Evolutionary conservation across 257 asterid species (phyloP).

Genomic region (Rhazya stricta): DNA sequence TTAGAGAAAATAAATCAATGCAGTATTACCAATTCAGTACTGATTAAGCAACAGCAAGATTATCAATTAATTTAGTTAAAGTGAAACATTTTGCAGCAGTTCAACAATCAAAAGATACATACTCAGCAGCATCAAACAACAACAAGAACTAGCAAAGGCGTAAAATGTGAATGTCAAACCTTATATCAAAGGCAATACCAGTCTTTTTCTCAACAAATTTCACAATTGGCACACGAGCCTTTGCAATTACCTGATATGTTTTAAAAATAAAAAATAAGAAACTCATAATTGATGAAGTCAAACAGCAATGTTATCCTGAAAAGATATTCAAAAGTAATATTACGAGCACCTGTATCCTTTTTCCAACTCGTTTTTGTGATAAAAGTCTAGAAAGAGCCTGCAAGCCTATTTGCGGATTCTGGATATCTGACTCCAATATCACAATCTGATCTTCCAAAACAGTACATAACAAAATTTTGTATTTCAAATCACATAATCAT

Average conservation of each 20-base stretch:
- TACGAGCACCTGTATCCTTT: constrained; percentile 72
- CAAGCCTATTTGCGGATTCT: constrained; percentile 72
- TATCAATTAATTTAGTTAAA: not conserved
- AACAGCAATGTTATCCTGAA: constrained; percentile 13
- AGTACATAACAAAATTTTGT: not conserved
- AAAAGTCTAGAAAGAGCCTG: constrained; percentile 88
- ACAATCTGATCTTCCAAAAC: constrained; percentile 53
- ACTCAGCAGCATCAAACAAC: not conserved
- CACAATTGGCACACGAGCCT: constrained; percentile 92
- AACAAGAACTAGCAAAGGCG: not conserved
- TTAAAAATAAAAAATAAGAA: constrained; percentile 4
- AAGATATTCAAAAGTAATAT: constrained; percentile 16
- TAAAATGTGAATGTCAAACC: constrained; percentile 33
- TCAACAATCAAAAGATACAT: not conserved
- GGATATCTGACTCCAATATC: constrained; percentile 67
- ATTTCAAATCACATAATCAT: not conserved
- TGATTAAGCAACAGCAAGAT: not conserved
- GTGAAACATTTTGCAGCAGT: not conserved
- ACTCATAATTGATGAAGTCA: not conserved
- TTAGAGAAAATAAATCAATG: too few species aligned
- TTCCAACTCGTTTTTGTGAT: constrained; percentile 80
- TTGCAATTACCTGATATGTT: constrained; percentile 69
- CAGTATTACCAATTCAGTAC: not conserved
- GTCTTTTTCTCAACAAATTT: constrained; percentile 94
- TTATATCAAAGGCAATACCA: constrained; percentile 75